Evolutionary conservation across 1,284 basidiomycete genomes (phyloP), one percentile per base, ranked within the genome.

Genomic region (Naganishia liquefaciens): DNA sequence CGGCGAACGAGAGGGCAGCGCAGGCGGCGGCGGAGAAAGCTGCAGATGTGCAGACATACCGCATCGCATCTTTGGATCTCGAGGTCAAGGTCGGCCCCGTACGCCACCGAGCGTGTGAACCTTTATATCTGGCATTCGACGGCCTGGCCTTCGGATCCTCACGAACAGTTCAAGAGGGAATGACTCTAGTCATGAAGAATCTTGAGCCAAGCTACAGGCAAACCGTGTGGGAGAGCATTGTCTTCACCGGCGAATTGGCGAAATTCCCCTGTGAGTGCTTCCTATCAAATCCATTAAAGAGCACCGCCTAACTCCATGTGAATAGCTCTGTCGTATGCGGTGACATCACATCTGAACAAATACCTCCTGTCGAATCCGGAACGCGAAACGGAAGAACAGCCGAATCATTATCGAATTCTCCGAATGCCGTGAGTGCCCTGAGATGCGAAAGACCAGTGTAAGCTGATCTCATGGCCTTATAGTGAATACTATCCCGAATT

Each of bases 401-500:
- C 90, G 2, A 84, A 85, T 10, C 79, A 80, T 47, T 85, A 88
- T 19, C 83, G 86, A 21, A 81, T 88, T 13, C 76, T 93, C 57
- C 84, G 81, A 50, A 85, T 94, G n/a, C 93, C 93, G 15, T 76
- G 47, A 69, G 74, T 70, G 7, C n/a, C 17, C 13, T 50, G 33
- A 37, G 33, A 13, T 50, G 6, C 11, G 0, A 5, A 3, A 4
- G 9, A 11, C 19, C n/a, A 27, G 28, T 21, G 10, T 33, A 17
- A 21, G 6, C 21, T 25, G n/a, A 19, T 25, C 6, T 23, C 21
- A 19, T 40, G 9, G 0, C 52, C 13, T 15, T 6, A n/a, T 54
- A 76, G 74, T 7, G 92, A 95, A 28, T 95, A 95, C 77, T 95
- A 93, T 76, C 88, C 89, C 10, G 91, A 95, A 75, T 96, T 90